phyloP scores from a whole-genome alignment of 345 rosid species.

The Cardamine occulta region DNA sequence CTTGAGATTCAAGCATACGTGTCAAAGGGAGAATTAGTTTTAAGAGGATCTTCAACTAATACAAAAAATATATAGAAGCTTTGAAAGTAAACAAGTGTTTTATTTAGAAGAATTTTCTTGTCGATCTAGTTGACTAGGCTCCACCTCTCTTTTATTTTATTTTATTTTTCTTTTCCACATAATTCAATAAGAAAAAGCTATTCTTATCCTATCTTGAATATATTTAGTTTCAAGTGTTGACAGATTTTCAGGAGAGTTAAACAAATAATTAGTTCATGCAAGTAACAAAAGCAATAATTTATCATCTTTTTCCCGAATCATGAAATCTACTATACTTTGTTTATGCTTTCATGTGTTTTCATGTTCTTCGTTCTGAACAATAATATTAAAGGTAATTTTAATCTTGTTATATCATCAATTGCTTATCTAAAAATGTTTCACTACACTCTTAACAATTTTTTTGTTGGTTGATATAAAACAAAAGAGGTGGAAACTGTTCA shows the following conservation, averaged over 20 bases:
- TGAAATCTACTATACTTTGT: constrained; percentile 15
- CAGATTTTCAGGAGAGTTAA: not conserved
- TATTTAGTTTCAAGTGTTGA: constrained; percentile 11
- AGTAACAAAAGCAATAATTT: not conserved
- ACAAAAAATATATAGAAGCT: not conserved
- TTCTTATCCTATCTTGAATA: constrained; percentile 24
- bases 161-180: not conserved
- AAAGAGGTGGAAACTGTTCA: constrained; percentile 9
- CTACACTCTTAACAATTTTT: not conserved
- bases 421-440: not conserved
- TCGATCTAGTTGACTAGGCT: constrained; percentile 29
- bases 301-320: not conserved
- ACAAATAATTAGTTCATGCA: not conserved
- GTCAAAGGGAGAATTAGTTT: too few relatives aligned
- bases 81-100: not conserved
- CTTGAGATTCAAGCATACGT: too few relatives aligned
- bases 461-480: not conserved
- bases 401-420: not conserved
- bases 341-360: constrained; percentile 6
- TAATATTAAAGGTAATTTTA: constrained; percentile 21
- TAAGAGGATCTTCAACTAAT: not conserved
- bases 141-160: not conserved
- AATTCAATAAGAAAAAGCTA: not conserved
- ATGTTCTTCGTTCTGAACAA: constrained; percentile 3
- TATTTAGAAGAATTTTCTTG: constrained; percentile 1